Conservation (phyloP, 768 basidiomycete genomes). For the Cyathus striatus region DNA sequence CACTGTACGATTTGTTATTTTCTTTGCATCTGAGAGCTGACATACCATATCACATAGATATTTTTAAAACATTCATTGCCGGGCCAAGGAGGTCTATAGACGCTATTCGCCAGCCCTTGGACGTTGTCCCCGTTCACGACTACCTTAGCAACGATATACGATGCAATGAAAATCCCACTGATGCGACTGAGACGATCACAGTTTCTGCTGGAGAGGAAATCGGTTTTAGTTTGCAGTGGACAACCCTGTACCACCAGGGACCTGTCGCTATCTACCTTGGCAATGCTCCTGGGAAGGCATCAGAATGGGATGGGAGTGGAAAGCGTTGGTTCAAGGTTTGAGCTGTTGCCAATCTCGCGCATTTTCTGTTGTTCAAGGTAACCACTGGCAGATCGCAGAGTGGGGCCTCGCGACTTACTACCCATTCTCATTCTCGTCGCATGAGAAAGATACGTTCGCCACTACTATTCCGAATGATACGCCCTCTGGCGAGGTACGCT, state of each 20-base stretch:
- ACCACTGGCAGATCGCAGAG: background rate
- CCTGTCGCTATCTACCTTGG: background rate
- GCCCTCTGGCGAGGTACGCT: background rate
- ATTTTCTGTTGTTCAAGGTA: too few relatives aligned
- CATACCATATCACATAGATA: background rate
- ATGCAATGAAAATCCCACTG: background rate
- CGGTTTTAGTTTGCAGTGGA: background rate
- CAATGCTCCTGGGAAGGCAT: background rate
- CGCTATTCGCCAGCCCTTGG: background rate
- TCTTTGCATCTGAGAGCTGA: background rate
- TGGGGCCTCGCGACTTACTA: background rate
- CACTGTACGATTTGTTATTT: conserved; percentile 6
- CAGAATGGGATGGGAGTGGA: background rate
- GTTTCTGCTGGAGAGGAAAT: background rate
- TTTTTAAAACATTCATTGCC: background rate
- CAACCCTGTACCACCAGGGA: background rate
- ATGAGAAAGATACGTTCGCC: background rate
- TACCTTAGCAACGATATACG: background rate
- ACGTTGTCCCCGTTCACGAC: background rate
- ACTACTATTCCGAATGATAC: background rate
- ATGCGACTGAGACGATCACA: background rate
- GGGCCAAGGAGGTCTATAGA: background rate
- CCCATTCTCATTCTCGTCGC: background rate
- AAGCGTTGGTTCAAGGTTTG: background rate
- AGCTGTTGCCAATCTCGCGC: too few relatives aligned